Evolutionary conservation across 1,284 basidiomycete genomes (phyloP).

Genomic region (Clitocybe nebularis): DNA sequence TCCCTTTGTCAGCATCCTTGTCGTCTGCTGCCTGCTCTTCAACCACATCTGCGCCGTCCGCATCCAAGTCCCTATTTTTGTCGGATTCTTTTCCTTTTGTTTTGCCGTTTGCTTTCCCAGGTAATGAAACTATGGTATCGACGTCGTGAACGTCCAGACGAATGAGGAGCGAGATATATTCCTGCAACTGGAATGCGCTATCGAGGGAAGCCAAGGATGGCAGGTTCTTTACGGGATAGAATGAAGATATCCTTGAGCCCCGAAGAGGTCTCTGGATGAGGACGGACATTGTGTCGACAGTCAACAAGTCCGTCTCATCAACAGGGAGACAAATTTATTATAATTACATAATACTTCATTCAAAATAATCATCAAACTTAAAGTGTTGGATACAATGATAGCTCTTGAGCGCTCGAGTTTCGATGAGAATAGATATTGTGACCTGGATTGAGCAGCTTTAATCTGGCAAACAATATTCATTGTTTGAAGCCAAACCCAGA

Average conservation of each 20-base stretch:
- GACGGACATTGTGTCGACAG: conserved; percentile 23
- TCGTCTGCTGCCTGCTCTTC: conserved; percentile 37
- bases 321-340: too few species aligned
- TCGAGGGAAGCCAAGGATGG: conserved; percentile 71
- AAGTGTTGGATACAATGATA: too few species aligned
- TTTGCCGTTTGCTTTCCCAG: conserved; percentile 40
- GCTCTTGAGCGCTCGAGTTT: too few species aligned
- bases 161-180: conserved; percentile 89
- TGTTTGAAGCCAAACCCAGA: too few species aligned
- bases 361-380: too few species aligned
- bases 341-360: too few species aligned
- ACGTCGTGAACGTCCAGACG: conserved; percentile 86
- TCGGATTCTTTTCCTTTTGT: conserved; percentile 37
- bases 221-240: conserved; percentile 67
- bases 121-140: conserved; percentile 74
- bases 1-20: conserved; percentile 37
- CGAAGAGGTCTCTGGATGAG: conserved; percentile 61
- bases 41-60: conserved; percentile 30
- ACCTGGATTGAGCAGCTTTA: too few species aligned
- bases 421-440: too few species aligned
- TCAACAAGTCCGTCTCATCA: too few species aligned
- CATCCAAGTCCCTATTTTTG: conserved; percentile 31
- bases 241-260: conserved; percentile 71
- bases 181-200: conserved; percentile 92
- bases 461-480: too few species aligned